These are phyloP conservation scores for Suillus variegatus DNA, from an alignment of 768 basidiomycete species.

Conservation along the genomic window DNA sequence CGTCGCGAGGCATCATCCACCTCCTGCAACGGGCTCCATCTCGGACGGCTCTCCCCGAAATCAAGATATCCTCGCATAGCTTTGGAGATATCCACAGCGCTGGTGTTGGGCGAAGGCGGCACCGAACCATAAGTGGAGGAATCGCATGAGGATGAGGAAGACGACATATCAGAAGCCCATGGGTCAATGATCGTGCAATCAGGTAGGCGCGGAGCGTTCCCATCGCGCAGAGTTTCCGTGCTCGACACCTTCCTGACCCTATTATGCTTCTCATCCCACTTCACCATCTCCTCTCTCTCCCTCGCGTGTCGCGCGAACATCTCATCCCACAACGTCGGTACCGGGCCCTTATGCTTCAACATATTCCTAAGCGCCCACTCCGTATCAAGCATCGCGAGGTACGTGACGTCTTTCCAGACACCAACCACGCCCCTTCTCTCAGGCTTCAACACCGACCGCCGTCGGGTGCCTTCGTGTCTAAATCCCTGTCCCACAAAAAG, in stretches of 20 bases:
- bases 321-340: constrained; percentile 60
- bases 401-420: constrained; percentile 61
- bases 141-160: constrained; percentile 19
- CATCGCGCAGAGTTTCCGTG: constrained; percentile 42
- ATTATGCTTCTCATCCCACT: constrained; percentile 46
- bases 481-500: constrained; percentile 57
- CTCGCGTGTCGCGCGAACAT: constrained; percentile 56
- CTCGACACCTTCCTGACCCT: constrained; percentile 38
- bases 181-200: constrained; percentile 12
- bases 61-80: constrained; percentile 12
- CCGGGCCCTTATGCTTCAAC: constrained; percentile 18
- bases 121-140: constrained; percentile 19
- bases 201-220: constrained; percentile 17
- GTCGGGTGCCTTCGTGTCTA: constrained; percentile 61
- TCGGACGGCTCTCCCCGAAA: constrained; percentile 11
- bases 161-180: constrained; percentile 1
- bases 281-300: constrained; percentile 57
- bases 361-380: constrained; percentile 50
- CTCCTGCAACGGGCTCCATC: constrained; percentile 9
- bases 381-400: constrained; percentile 60
- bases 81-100: constrained; percentile 11
- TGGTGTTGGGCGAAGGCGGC: constrained; percentile 22
- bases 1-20: neutral
- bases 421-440: constrained; percentile 35
- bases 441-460: constrained; percentile 52